Evolutionary conservation across 2,329 filamentous ascomycete genomes (phyloP).

Genomic region (Remersonia thermophila): DNA sequence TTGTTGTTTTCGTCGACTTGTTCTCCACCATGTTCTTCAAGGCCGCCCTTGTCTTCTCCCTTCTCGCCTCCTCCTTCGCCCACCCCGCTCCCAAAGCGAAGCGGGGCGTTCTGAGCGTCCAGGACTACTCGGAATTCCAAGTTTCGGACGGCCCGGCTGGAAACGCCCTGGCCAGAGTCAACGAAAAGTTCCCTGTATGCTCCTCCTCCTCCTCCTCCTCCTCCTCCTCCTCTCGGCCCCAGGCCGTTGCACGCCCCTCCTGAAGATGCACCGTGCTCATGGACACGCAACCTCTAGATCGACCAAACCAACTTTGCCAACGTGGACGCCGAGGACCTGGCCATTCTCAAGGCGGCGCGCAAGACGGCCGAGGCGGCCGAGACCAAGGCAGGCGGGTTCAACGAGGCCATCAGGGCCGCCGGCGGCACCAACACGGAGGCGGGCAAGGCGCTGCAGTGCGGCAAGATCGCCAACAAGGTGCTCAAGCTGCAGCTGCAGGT

Average conservation of each 20-base stretch:
- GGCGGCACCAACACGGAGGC: constrained; percentile 25
- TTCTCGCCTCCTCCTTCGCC: constrained; percentile 25
- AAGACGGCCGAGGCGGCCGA: constrained; percentile 42
- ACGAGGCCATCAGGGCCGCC: constrained; percentile 38
- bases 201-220: neutral
- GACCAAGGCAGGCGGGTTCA: constrained; percentile 36
- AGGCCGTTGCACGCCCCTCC: too few species aligned
- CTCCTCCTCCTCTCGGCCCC: too few species aligned
- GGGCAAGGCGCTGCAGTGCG: constrained; percentile 34
- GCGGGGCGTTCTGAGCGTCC: constrained; percentile 20
- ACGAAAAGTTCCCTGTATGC: constrained; percentile 40
- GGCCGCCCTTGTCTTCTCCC: constrained; percentile 24
- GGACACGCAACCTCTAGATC: constrained; percentile 21
- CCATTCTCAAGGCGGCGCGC: constrained; percentile 37
- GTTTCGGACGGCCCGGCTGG: constrained; percentile 39
- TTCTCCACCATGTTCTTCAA: constrained; percentile 29
- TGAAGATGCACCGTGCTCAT: too few species aligned
- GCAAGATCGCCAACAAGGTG: constrained; percentile 51
- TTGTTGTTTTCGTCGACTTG: too few species aligned
- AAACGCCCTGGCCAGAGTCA: constrained; percentile 40
- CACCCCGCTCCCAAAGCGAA: constrained; percentile 18
- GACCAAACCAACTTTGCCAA: constrained; percentile 31
- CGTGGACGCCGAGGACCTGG: constrained; percentile 35
- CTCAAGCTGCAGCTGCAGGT: constrained; percentile 43
- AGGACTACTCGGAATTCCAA: constrained; percentile 30